Conservation (phyloP, 768 basidiomycete species). For the Amanita pallidorosea region DNA sequence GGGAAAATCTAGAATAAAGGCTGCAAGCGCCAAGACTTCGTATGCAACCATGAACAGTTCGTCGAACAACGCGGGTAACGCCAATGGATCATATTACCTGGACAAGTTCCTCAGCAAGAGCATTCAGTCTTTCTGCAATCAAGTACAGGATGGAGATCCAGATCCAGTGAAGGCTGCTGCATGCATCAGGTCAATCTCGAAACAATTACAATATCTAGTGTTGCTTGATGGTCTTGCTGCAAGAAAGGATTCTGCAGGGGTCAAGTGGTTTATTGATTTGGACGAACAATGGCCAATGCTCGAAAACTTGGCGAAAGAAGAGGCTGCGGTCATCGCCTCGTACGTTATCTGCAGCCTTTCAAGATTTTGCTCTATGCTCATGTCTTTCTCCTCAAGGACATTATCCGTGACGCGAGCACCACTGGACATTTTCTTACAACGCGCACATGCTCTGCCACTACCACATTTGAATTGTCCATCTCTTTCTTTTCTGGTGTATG, state of each 20-base stretch:
- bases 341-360: constrained; percentile 20
- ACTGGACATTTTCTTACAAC: constrained; percentile 62
- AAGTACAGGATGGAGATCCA: constrained; percentile 50
- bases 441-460: constrained; percentile 59
- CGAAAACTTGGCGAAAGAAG: constrained; percentile 38
- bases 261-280: constrained; percentile 67
- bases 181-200: constrained; percentile 35
- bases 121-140: constrained; percentile 46
- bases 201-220: constrained; percentile 59
- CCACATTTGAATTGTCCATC: constrained; percentile 60
- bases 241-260: constrained; percentile 48
- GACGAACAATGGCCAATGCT: constrained; percentile 41
- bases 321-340: constrained; percentile 44
- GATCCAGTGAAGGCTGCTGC: constrained; percentile 42
- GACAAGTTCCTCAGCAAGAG: constrained; percentile 52
- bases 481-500: constrained; percentile 59
- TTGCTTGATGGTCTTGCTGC: constrained; percentile 60
- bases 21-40: constrained; percentile 59
- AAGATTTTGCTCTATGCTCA: background rate
- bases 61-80: constrained; percentile 24
- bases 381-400: constrained; percentile 19
- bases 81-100: constrained; percentile 42
- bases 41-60: constrained; percentile 47
- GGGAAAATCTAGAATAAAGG: constrained; percentile 25
- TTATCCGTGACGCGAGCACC: constrained; percentile 32